These are phyloP conservation scores for Solanum clarkiae DNA, from an alignment of 257 asterid genomes.

Conservation along the genomic window DNA sequence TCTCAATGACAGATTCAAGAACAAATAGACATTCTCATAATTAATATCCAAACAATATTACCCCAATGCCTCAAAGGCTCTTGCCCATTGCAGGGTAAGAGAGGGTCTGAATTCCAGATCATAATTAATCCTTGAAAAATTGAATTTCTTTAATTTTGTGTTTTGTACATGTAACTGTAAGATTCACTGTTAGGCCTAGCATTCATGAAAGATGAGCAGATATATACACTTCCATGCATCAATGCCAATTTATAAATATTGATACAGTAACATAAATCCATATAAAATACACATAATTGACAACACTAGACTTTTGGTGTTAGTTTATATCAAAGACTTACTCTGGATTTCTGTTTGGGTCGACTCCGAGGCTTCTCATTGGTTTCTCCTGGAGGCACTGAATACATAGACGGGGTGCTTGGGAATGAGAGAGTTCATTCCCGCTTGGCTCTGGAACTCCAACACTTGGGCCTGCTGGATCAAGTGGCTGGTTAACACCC, in stretches of 20 bases:
- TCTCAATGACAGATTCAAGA: too few species aligned
- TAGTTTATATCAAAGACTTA: background rate
- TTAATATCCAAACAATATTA: too few species aligned
- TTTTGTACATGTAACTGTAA: too few species aligned
- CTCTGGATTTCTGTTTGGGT: background rate
- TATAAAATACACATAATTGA: background rate
- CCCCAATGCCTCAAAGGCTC: too few species aligned
- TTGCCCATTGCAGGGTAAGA: too few species aligned
- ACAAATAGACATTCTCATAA: too few species aligned
- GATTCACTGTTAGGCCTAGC: background rate
- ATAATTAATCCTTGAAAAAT: too few species aligned
- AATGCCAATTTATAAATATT: background rate
- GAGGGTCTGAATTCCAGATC: too few species aligned
- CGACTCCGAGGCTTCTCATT: background rate
- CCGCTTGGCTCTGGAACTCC: background rate
- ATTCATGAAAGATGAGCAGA: background rate
- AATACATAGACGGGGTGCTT: background rate
- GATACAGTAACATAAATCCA: background rate
- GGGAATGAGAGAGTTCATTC: background rate
- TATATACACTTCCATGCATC: background rate
- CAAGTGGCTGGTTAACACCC: background rate
- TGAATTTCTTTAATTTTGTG: too few species aligned
- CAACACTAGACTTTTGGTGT: background rate
- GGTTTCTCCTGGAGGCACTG: background rate
- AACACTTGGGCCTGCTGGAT: background rate